Conservation (phyloP, 2,329 filamentous ascomycete genomes). For the Penicillium verrucosum region DNA sequence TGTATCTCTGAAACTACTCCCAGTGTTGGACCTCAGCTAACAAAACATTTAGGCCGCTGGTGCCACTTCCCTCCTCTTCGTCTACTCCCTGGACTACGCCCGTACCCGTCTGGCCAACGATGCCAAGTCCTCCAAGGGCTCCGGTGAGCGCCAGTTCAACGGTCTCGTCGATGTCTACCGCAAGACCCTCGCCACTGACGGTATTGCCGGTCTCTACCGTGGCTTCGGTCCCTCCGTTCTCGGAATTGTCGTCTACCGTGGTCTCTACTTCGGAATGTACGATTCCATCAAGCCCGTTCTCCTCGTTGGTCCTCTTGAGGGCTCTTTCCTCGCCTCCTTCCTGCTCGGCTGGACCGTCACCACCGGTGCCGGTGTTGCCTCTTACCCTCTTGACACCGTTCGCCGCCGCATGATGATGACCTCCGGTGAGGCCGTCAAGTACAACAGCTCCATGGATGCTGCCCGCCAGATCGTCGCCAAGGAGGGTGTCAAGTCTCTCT, state of each 20-base stretch:
- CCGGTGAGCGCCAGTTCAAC: constrained; percentile 99
- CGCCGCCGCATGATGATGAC: constrained; percentile 99
- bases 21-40: constrained; percentile 1
- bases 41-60: constrained; percentile 67
- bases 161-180: constrained; percentile 99
- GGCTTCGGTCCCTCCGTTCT: constrained; percentile 99
- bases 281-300: constrained; percentile 99
- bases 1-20: constrained; percentile 41
- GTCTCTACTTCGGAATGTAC: constrained; percentile 99
- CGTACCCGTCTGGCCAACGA: constrained; percentile 99
- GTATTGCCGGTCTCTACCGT: constrained; percentile 99
- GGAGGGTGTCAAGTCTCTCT: constrained; percentile 98
- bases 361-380: constrained; percentile 99
- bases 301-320: constrained; percentile 84
- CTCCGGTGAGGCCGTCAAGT: constrained; percentile 93
- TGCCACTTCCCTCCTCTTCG: constrained; percentile 99
- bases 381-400: constrained; percentile 99
- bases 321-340: constrained; percentile 99
- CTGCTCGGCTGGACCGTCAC: constrained; percentile 97
- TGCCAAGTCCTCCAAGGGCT: constrained; percentile 92
- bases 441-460: constrained; percentile 94
- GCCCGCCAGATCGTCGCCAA: constrained; percentile 92
- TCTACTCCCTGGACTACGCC: constrained; percentile 99
- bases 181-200: constrained; percentile 98
- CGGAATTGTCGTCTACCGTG: constrained; percentile 99